These are phyloP conservation scores for Hsuehochloa calcarea DNA, from an alignment of 176 grass and related monocot genomes.

Conservation along the genomic window DNA sequence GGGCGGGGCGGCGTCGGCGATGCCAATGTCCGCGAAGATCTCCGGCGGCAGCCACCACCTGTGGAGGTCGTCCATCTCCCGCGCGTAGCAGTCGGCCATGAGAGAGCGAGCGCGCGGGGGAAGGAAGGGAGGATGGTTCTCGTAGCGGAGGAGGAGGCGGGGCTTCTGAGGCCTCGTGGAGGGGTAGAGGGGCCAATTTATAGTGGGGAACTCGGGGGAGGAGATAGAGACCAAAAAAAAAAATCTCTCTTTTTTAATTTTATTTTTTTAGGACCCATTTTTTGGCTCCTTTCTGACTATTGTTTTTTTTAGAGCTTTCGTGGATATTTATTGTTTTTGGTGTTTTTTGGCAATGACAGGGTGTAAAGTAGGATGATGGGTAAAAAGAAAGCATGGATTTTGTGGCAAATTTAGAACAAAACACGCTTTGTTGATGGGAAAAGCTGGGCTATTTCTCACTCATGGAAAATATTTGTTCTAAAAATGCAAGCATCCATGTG, in stretches of 20 bases:
- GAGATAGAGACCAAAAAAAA: conserved; percentile 1
- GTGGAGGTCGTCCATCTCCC: conserved; percentile 53
- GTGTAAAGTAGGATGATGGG: background rate
- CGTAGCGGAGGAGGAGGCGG: background rate
- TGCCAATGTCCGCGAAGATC: conserved; percentile 60
- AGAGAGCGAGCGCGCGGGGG: background rate
- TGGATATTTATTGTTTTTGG: background rate
- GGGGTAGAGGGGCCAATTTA: background rate
- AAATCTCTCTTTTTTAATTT: background rate
- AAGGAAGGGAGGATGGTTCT: background rate
- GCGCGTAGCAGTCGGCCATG: conserved; percentile 38
- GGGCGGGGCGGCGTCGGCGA: background rate
- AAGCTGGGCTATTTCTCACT: background rate
- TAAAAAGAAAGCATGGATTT: background rate
- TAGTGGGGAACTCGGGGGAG: background rate
- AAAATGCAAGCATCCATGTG: background rate
- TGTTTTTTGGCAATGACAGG: background rate
- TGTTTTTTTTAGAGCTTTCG: background rate
- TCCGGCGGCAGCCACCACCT: conserved; percentile 57
- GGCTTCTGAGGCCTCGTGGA: background rate
- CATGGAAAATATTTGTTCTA: too few relatives aligned
- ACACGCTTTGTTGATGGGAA: background rate
- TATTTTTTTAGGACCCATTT: background rate
- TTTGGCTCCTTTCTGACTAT: background rate
- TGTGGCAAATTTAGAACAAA: background rate